These are phyloP conservation scores for Punctularia strigosozonata DNA, from an alignment of 768 basidiomycete species.

Conservation along the genomic window DNA sequence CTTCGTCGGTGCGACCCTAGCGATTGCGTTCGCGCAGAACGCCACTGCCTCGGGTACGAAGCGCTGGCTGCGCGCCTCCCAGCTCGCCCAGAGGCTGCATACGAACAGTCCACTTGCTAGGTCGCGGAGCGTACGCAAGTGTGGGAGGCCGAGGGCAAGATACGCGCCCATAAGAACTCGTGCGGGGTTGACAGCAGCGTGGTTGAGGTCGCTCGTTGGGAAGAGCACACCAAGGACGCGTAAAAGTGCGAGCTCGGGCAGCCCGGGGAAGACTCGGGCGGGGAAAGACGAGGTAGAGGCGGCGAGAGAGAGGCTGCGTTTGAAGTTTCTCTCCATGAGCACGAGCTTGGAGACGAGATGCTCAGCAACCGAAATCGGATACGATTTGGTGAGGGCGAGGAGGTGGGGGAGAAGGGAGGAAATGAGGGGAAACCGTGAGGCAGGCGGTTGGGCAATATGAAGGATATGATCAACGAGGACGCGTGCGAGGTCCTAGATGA, in stretches of 20 bases:
- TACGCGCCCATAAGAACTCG: slow-evolving; percentile 87
- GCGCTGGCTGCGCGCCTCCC: slow-evolving; percentile 75
- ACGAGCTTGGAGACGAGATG: slow-evolving; percentile 73
- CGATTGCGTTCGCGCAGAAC: slow-evolving; percentile 59
- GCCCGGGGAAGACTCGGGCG: slow-evolving; percentile 82
- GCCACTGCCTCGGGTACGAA: slow-evolving; percentile 83
- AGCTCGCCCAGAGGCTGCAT: slow-evolving; percentile 76
- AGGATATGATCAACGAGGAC: slow-evolving; percentile 86
- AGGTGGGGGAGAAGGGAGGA: slow-evolving; percentile 68
- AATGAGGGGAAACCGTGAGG: slow-evolving; percentile 48
- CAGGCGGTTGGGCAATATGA: slow-evolving; percentile 53
- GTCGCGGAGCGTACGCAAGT: slow-evolving; percentile 66
- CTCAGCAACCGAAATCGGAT: slow-evolving; percentile 70
- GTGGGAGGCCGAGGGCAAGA: slow-evolving; percentile 71
- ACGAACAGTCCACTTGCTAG: slow-evolving; percentile 82
- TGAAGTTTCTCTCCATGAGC: slow-evolving; percentile 91
- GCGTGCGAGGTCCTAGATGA: slow-evolving; percentile 47
- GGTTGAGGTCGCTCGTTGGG: slow-evolving; percentile 92
- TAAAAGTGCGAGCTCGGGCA: slow-evolving; percentile 71
- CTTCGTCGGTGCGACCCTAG: slow-evolving; percentile 61
- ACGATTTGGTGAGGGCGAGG: slow-evolving; percentile 62
- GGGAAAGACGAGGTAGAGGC: slow-evolving; percentile 39
- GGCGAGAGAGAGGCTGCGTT: slow-evolving; percentile 66
- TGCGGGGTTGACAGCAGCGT: slow-evolving; percentile 79
- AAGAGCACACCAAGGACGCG: slow-evolving; percentile 74